Conservation (phyloP, 2,329 filamentous ascomycete species). For the Pseudocercospora pini-densiflorae region DNA sequence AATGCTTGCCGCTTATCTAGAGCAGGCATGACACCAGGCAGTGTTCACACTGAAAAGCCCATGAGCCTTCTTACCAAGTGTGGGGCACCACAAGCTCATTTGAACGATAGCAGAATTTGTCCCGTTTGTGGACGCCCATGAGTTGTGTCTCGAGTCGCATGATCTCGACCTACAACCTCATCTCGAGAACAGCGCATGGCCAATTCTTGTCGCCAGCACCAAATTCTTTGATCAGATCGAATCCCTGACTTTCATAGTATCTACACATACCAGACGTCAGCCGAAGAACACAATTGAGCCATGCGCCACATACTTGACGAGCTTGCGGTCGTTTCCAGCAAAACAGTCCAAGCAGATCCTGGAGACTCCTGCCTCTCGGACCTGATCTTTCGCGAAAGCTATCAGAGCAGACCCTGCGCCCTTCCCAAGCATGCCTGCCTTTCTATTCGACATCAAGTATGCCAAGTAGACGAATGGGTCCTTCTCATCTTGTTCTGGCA, state of each 20-base stretch:
- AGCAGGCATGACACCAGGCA: not conserved
- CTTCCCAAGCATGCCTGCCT: slow-evolving; percentile 14
- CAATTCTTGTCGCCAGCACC: slow-evolving; percentile 14
- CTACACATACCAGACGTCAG: not conserved
- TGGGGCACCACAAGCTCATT: not conserved
- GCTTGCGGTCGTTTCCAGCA: slow-evolving; percentile 23
- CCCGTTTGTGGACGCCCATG: not conserved
- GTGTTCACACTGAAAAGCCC: not conserved
- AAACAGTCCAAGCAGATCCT: slow-evolving; percentile 28
- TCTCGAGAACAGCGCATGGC: slow-evolving; percentile 26
- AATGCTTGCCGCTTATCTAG: not conserved
- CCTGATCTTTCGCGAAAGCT: slow-evolving; percentile 18
- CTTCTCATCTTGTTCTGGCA: slow-evolving; percentile 59
- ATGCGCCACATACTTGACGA: slow-evolving; percentile 21
- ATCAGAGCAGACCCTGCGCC: slow-evolving; percentile 24
- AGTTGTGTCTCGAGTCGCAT: not conserved
- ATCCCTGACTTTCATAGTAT: slow-evolving; percentile 30
- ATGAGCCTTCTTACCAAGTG: not conserved
- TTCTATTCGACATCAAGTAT: slow-evolving; percentile 26
- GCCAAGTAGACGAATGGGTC: slow-evolving; percentile 25
- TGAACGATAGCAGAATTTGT: not conserved
- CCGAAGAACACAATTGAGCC: not conserved
- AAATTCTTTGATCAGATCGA: slow-evolving; percentile 22
- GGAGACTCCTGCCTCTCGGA: slow-evolving; percentile 1
- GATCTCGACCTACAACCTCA: slow-evolving; percentile 11